These are phyloP conservation scores for Crassisporium funariophilum DNA, from an alignment of 768 basidiomycete genomes.

Conservation along the genomic window DNA sequence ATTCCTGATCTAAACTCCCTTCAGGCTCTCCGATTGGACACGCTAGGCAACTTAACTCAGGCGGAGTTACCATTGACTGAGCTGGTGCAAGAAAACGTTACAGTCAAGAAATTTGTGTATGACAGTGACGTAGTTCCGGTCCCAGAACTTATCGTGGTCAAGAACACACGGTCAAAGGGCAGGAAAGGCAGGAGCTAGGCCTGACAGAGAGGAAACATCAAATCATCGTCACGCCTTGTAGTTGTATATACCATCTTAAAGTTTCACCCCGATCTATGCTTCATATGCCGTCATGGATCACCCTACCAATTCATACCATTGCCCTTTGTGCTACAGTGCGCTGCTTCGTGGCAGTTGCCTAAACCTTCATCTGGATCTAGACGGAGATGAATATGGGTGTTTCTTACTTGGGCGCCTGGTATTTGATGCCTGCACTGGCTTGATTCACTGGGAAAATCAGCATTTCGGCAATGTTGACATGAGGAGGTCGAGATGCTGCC, in stretches of 20 bases:
- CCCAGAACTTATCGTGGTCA: slow-evolving; percentile 31
- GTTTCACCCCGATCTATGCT: no score
- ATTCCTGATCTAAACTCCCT: neutral
- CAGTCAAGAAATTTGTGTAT: slow-evolving; percentile 80
- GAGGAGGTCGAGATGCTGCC: slow-evolving; percentile 88
- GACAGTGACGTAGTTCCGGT: slow-evolving; percentile 62
- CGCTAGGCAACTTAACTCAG: slow-evolving; percentile 69
- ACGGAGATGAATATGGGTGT: slow-evolving; percentile 17
- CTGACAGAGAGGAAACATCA: no score
- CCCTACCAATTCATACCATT: no score
- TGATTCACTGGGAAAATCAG: slow-evolving; percentile 81
- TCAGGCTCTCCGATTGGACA: slow-evolving; percentile 65
- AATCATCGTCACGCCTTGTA: no score
- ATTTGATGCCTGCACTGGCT: slow-evolving; percentile 65
- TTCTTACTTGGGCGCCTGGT: slow-evolving; percentile 46
- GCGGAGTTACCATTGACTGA: slow-evolving; percentile 57
- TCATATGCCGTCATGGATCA: no score
- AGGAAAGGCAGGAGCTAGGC: slow-evolving; percentile 41
- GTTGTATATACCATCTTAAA: no score
- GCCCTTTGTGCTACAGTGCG: no score
- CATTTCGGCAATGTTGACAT: slow-evolving; percentile 88
- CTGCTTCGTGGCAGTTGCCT: no score
- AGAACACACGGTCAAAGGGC: slow-evolving; percentile 58
- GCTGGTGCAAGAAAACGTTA: slow-evolving; percentile 63
- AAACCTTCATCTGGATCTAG: slow-evolving; percentile 9